These are phyloP conservation scores for Penicillium sp. DNA, from an alignment of 2,329 filamentous ascomycete genomes.

Conservation along the genomic window DNA sequence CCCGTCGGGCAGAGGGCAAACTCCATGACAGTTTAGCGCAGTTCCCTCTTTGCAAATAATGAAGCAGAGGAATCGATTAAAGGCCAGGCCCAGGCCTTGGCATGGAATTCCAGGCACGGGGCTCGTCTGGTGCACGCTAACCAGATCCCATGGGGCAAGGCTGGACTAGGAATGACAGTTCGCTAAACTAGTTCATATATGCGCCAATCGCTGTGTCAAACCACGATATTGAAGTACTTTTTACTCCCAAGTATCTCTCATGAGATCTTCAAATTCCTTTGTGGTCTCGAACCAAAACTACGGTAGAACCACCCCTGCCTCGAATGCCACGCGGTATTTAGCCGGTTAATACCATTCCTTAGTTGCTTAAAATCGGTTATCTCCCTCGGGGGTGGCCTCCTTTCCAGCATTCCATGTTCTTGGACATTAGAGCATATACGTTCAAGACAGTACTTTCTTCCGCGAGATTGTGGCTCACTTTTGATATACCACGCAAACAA, in stretches of 20 bases:
- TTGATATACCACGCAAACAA: too few species aligned
- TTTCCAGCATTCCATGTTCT: conserved; percentile 14
- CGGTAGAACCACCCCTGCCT: not conserved
- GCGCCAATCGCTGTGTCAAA: not conserved
- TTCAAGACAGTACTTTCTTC: too few species aligned
- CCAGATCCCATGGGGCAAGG: not conserved
- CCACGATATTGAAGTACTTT: not conserved
- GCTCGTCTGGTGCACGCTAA: not conserved
- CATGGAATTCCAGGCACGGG: not conserved
- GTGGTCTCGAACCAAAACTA: not conserved
- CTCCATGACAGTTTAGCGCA: not conserved
- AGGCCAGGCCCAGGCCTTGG: not conserved
- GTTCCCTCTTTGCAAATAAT: not conserved
- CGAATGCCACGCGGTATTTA: conserved; percentile 1
- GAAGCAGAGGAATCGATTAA: too few species aligned
- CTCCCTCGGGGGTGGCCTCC: conserved; percentile 56
- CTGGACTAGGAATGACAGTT: not conserved
- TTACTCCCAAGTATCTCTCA: not conserved
- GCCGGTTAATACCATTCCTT: conserved; percentile 5
- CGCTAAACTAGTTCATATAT: not conserved
- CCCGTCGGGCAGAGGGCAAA: not conserved
- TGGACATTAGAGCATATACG: conserved; percentile 32
- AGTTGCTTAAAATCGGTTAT: conserved; percentile 44
- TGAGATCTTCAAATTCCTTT: not conserved
- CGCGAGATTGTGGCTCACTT: too few species aligned